Conservation (phyloP, 805 yeast genomes). For the Pichia heedii region DNA sequence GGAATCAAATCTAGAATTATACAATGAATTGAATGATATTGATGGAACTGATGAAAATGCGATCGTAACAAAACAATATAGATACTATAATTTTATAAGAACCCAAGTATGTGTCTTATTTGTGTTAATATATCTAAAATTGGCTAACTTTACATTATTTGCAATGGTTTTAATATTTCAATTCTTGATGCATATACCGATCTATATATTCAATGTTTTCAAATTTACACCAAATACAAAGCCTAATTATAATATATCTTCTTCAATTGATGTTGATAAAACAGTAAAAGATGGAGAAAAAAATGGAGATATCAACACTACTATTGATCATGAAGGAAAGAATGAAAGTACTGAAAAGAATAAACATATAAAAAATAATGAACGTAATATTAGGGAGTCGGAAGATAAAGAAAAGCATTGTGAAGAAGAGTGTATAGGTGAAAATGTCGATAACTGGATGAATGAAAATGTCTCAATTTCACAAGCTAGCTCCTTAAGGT, state of each 20-base stretch:
- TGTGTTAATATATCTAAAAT: slow-evolving; percentile 15
- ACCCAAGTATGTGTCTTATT: slow-evolving; percentile 11
- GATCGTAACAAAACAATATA: background rate
- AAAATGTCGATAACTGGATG: background rate
- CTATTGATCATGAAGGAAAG: slow-evolving; percentile 1
- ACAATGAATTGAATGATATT: too few relatives aligned
- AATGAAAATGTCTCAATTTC: background rate
- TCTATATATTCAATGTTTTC: slow-evolving; percentile 11
- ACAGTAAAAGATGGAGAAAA: too few relatives aligned
- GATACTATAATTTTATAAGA: slow-evolving; percentile 14
- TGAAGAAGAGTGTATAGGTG: too few relatives aligned
- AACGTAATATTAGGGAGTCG: too few relatives aligned
- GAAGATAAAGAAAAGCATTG: too few relatives aligned
- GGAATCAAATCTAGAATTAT: too few relatives aligned
- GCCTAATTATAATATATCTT: background rate
- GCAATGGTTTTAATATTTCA: slow-evolving; percentile 13
- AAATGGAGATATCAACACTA: too few relatives aligned
- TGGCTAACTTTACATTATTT: slow-evolving; percentile 17
- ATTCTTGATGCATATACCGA: slow-evolving; percentile 14
- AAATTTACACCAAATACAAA: background rate
- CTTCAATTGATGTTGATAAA: too few relatives aligned
- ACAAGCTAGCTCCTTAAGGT: background rate
- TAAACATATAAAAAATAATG: too few relatives aligned
- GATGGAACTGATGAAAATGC: background rate
- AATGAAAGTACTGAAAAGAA: background rate